A percentile compares a stretch with the other conserved stretches of the same genome.
phyloP scores from a whole-genome alignment of 2,329 filamentous ascomycete genomes.

The Chaetomium sp. region DNA sequence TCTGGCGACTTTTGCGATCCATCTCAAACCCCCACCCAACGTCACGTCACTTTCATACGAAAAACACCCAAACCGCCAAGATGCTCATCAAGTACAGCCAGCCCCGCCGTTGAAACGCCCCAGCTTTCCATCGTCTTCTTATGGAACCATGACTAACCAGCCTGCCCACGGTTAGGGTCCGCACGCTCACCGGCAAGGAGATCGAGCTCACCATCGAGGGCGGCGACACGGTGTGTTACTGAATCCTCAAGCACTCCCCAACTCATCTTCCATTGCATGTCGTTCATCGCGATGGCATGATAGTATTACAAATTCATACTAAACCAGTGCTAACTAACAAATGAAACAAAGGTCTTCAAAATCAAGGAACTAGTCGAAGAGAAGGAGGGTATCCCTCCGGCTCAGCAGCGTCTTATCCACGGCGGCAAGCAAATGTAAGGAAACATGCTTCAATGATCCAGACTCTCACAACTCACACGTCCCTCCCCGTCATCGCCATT shows the following conservation, averaged over 20 bases:
- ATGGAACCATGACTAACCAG: neutral
- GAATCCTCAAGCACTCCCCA: neutral
- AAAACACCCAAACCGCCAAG: conserved; percentile 21
- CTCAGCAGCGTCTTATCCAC: conserved; percentile 92
- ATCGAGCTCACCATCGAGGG: conserved; percentile 97
- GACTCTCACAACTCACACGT: too few species aligned
- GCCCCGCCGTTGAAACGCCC: neutral
- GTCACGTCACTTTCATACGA: neutral
- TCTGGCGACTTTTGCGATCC: too few species aligned
- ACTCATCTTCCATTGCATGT: too few species aligned
- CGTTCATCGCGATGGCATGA: too few species aligned
- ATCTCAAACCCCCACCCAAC: too few species aligned
- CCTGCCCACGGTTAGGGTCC: conserved; percentile 57
- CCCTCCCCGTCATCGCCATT: conserved; percentile 6
- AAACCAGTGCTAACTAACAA: neutral
- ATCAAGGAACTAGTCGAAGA: conserved; percentile 99
- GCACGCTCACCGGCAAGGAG: conserved; percentile 96
- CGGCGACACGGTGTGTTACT: conserved; percentile 71
- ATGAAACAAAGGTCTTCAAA: conserved; percentile 63
- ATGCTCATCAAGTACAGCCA: conserved; percentile 47
- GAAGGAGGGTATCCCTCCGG: conserved; percentile 96
- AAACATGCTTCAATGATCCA: too few species aligned
- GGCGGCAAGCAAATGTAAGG: conserved; percentile 94
- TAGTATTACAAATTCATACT: too few species aligned
- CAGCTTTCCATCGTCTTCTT: neutral